Percentiles rank a stretch among this genome's conserved stretches.
phyloP scores from a whole-genome alignment of 1,284 basidiomycete species.

The Marasmius oreades region DNA sequence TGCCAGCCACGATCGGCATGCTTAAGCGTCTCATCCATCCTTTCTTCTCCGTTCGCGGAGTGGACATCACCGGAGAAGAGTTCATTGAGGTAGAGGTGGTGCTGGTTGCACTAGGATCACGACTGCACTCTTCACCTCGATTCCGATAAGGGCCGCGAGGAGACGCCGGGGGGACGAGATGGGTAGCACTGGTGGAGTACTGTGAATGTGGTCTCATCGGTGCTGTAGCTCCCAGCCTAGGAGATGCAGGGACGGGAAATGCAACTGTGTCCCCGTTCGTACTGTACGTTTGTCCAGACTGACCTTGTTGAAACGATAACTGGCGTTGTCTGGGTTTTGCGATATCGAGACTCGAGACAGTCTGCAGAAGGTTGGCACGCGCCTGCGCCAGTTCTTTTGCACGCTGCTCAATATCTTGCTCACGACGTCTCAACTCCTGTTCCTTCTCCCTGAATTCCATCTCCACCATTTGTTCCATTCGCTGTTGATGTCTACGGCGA shows the following conservation, averaged over 20 bases:
- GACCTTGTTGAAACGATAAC: slow-evolving; percentile 28
- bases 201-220: slow-evolving; percentile 15
- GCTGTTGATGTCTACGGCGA: slow-evolving; percentile 41
- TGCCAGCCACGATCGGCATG: slow-evolving; percentile 62
- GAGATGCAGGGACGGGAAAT: background rate
- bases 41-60: slow-evolving; percentile 40
- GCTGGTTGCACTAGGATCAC: slow-evolving; percentile 14
- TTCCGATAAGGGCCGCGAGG: slow-evolving; percentile 13
- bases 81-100: slow-evolving; percentile 43
- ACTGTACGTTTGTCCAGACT: slow-evolving; percentile 7
- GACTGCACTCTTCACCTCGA: slow-evolving; percentile 8
- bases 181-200: slow-evolving; percentile 43
- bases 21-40: slow-evolving; percentile 75
- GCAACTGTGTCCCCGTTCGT: slow-evolving; percentile 5
- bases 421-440: slow-evolving; percentile 47
- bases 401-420: slow-evolving; percentile 54
- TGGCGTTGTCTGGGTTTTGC: slow-evolving; percentile 30
- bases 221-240: background rate
- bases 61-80: slow-evolving; percentile 19
- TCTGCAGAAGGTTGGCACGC: slow-evolving; percentile 33
- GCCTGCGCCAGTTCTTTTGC: slow-evolving; percentile 54
- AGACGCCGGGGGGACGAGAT: slow-evolving; percentile 37
- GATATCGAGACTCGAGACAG: background rate
- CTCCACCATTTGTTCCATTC: slow-evolving; percentile 48
- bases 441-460: slow-evolving; percentile 52